phyloP scores from a whole-genome alignment of 2,329 filamentous ascomycete species.

The Cladosporium sp. region DNA sequence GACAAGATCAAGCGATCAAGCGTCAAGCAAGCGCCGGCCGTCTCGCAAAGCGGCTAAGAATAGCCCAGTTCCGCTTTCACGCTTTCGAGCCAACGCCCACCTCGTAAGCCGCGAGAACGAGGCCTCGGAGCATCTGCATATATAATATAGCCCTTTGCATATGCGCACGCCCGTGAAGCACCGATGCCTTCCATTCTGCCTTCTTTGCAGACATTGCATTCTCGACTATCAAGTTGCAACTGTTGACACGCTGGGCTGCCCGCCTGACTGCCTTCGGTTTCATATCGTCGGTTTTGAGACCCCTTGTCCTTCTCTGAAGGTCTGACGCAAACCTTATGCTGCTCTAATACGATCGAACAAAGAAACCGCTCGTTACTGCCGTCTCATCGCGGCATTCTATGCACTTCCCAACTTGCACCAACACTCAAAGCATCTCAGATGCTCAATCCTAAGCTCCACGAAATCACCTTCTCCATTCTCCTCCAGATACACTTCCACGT shows the following conservation, averaged over 20 bases:
- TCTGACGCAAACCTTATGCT: conserved; percentile 40
- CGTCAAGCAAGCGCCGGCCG: conserved; percentile 11
- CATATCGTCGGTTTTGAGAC: conserved; percentile 6
- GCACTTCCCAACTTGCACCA: not conserved
- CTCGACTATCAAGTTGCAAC: not conserved
- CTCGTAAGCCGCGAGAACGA: not conserved
- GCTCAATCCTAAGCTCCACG: not conserved
- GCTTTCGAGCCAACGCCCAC: not conserved
- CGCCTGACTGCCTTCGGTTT: not conserved
- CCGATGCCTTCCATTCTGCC: not conserved
- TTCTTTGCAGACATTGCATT: not conserved
- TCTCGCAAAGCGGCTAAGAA: conserved; percentile 4
- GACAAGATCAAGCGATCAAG: conserved; percentile 2
- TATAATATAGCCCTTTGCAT: not conserved
- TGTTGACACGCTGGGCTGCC: not conserved
- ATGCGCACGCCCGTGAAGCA: not conserved
- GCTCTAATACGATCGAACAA: not conserved
- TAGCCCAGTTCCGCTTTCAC: not conserved
- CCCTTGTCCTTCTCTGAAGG: conserved; percentile 38
- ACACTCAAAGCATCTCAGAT: not conserved
- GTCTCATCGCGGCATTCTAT: not conserved
- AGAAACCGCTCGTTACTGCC: not conserved
- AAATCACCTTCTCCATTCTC: not conserved
- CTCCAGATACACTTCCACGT: not conserved
- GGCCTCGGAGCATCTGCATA: not conserved